Evolutionary conservation across 2,329 filamentous ascomycete species (phyloP).

Genomic region (Aspergillus fructus): DNA sequence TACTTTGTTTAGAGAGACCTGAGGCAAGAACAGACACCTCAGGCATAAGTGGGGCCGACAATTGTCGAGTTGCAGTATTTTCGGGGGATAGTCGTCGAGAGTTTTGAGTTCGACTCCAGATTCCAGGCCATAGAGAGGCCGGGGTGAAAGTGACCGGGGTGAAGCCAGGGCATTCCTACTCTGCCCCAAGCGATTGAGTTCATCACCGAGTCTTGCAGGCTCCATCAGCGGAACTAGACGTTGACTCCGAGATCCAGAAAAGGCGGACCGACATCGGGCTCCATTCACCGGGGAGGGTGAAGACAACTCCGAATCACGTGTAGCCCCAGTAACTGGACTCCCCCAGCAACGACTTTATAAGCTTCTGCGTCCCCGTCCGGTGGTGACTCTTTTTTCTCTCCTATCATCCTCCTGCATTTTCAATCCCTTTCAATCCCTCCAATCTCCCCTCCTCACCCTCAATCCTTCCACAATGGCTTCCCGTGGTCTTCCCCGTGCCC

Average conservation of each 20-base stretch:
- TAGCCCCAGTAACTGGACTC: not conserved
- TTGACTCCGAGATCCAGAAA: not conserved
- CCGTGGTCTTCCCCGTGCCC: constrained; percentile 54
- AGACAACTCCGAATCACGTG: constrained; percentile 31
- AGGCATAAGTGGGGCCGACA: not conserved
- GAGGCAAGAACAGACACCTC: not conserved
- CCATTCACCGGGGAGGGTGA: constrained; percentile 29
- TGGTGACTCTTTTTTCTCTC: constrained; percentile 13
- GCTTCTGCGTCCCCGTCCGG: constrained; percentile 5
- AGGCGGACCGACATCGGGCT: constrained; percentile 5
- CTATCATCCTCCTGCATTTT: constrained; percentile 11
- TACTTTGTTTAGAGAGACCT: not conserved
- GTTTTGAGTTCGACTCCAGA: not conserved
- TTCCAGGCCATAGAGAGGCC: not conserved
- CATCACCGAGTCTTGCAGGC: not conserved
- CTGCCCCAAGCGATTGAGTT: not conserved
- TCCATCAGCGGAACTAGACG: not conserved
- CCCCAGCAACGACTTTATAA: constrained; percentile 22
- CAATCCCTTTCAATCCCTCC: constrained; percentile 6
- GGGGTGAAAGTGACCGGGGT: too few species aligned
- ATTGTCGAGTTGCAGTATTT: not conserved
- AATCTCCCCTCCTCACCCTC: constrained; percentile 17
- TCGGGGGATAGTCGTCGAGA: not conserved
- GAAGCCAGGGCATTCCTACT: not conserved
- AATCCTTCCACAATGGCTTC: constrained; percentile 45